These are phyloP conservation scores for Auriculariales sp. DNA, from an alignment of 768 basidiomycete species.

Conservation along the genomic window DNA sequence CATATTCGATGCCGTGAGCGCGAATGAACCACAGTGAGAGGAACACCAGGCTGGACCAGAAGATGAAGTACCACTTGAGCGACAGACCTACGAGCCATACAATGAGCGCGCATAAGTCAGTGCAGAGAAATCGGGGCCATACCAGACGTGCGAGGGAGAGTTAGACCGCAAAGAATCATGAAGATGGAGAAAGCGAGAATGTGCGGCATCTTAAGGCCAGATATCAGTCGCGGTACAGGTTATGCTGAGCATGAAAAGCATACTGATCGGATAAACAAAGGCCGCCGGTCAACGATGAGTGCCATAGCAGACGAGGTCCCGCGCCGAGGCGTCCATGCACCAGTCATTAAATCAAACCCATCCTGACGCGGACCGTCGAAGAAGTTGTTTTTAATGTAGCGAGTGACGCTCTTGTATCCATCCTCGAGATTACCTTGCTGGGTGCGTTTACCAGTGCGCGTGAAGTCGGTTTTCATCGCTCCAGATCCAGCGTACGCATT, in stretches of 20 bases:
- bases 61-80: conserved; percentile 65
- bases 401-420: conserved; percentile 64
- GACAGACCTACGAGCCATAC: conserved; percentile 51
- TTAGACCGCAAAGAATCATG: conserved; percentile 77
- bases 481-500: conserved; percentile 90
- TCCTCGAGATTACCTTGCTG: conserved; percentile 70
- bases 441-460: conserved; percentile 82
- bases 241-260: conserved; percentile 14
- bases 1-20: conserved; percentile 84
- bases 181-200: conserved; percentile 66
- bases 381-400: conserved; percentile 93
- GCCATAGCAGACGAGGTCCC: conserved; percentile 47
- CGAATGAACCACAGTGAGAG: conserved; percentile 58
- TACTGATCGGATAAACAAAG: conserved; percentile 74
- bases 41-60: conserved; percentile 59
- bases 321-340: conserved; percentile 74
- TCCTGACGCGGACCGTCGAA: conserved; percentile 95
- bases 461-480: conserved; percentile 93
- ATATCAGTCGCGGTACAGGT: not conserved
- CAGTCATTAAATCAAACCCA: conserved; percentile 88
- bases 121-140: conserved; percentile 16
- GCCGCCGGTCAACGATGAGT: conserved; percentile 62
- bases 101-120: conserved; percentile 1
- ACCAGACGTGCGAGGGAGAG: conserved; percentile 81
- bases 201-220: conserved; percentile 59